Conservation (phyloP, 2,329 filamentous ascomycete genomes). For the Trichophyton simii region DNA sequence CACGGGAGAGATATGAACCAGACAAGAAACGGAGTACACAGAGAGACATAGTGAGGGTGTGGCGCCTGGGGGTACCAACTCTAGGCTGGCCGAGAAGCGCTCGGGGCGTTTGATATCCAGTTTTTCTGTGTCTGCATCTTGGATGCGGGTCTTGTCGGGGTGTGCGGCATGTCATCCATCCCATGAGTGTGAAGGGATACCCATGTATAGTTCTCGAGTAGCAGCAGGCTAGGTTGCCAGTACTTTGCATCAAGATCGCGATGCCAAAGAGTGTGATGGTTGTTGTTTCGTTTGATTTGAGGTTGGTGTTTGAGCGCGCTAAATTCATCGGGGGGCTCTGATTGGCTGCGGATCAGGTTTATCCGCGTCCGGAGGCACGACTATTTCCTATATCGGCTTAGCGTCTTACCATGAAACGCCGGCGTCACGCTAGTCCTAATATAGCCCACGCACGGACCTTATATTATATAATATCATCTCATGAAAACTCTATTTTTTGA, state of each 20-base stretch:
- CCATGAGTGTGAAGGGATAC: conserved; percentile 3
- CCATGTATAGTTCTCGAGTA: background rate
- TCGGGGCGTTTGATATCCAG: conserved; percentile 2
- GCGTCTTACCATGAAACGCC: background rate
- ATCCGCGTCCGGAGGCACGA: background rate
- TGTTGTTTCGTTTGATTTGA: background rate
- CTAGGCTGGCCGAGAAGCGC: background rate
- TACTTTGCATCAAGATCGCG: background rate
- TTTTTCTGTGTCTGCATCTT: background rate
- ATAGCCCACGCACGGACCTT: background rate
- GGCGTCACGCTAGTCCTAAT: background rate
- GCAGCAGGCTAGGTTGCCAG: background rate
- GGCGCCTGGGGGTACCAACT: background rate
- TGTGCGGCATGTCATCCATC: background rate
- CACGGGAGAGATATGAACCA: background rate
- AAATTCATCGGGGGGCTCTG: background rate
- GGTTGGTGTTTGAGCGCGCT: background rate
- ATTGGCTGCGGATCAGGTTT: background rate
- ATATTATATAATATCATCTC: background rate
- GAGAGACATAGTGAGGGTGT: background rate
- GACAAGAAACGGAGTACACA: background rate
- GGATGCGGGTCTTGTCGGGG: conserved; percentile 2
- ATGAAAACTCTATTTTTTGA: background rate
- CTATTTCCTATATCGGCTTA: background rate
- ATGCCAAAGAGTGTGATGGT: background rate